Base-by-base conservation (phyloP, 345 rosid genomes). In the Corchorus capsularis region DNA sequence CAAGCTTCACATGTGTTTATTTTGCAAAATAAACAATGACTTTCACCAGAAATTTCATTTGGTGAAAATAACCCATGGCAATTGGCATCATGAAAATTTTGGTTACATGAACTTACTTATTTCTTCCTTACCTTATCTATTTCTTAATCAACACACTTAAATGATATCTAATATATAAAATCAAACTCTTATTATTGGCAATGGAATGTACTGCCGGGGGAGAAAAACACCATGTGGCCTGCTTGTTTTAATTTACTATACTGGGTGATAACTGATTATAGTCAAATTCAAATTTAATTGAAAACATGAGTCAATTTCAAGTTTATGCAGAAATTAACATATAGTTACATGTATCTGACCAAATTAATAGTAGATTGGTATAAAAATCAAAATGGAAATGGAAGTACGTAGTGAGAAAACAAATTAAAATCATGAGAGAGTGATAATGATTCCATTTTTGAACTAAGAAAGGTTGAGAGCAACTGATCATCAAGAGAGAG, bases 361-460 rank as follows among this genome's bases (percentile, higher is more conserved):
- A 59, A 14, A 22, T 12, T 27, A 27, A 27, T 27, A 59, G 37
- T 59, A 20, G 27, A 10, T 22, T 45, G 8, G 10, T 57, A 22
- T 57, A 0, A 20, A 10, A 27, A 19, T 13, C 1, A 13, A 45
- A 47, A 47, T 14, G 20, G 8, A 4, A 68, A 47, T 68, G 14
- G 41, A 49, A 27, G 6, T 47, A 69, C 6, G 2, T 39, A 11
- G 1, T 41, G 39, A 46, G 35, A 35, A 34, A 62, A 37, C 27
- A 27, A 27, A 27, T 27, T 27, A 27, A 27, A 27, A 27, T 27
- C 1, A 27, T 27, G 27, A 27, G 1, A 27, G 27, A 12, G 17
- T 4, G 0, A 39, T 70, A 70, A 70, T 52, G 61, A 70, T 70
- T 70, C 6, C 10, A 53, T 16, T 53, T 53, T 70, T 70, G 73